Evolutionary conservation across 306 rosid genomes (phyloP).

Genomic region (Sicyos baderoa): DNA sequence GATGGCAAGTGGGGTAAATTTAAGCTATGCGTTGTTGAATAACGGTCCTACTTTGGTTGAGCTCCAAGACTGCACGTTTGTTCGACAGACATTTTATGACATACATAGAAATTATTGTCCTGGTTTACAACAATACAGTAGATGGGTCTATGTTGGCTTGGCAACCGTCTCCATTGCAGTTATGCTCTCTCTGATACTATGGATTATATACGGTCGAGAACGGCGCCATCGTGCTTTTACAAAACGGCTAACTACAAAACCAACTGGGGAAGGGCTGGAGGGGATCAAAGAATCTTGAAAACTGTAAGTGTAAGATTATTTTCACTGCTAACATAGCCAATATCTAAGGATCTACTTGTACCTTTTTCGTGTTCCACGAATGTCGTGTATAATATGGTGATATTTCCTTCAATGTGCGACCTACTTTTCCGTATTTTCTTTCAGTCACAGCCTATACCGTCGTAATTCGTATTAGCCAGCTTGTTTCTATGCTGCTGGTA

Average conservation of each 20-base stretch:
- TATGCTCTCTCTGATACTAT: slow-evolving; percentile 46
- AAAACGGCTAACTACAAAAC: slow-evolving; percentile 5
- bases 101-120: slow-evolving; percentile 36
- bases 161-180: slow-evolving; percentile 35
- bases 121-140: slow-evolving; percentile 28
- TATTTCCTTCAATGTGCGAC: background rate
- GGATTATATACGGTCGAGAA: slow-evolving; percentile 45
- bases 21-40: slow-evolving; percentile 26
- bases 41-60: slow-evolving; percentile 37
- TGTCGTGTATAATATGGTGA: background rate
- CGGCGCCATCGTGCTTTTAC: slow-evolving; percentile 26
- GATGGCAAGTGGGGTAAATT: slow-evolving; percentile 31
- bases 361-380: background rate
- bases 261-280: slow-evolving; percentile 22
- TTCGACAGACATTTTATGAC: slow-evolving; percentile 31
- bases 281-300: slow-evolving; percentile 23
- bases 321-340: slow-evolving; percentile 1
- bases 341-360: background rate
- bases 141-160: slow-evolving; percentile 36
- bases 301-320: slow-evolving; percentile 8
- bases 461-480: background rate
- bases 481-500: background rate
- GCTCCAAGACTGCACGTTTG: slow-evolving; percentile 53
- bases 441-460: no score
- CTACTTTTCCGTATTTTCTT: background rate